Conservation (phyloP, 306 rosid species). For the Clitoria ternatea region DNA sequence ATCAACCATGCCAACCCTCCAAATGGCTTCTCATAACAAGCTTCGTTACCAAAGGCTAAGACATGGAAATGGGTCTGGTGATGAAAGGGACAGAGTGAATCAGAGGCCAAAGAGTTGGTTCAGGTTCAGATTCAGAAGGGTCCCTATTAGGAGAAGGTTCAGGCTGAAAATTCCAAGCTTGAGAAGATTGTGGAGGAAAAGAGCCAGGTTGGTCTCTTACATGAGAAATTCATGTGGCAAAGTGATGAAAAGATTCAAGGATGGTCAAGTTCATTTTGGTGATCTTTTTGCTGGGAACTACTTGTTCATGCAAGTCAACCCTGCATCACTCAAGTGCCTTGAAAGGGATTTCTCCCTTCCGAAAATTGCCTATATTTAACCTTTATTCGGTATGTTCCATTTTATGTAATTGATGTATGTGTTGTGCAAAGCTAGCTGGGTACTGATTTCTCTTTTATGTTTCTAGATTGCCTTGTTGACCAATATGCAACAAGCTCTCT, state of each 20-base stretch:
- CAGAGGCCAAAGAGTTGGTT: conserved; percentile 40
- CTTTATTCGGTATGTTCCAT: background rate
- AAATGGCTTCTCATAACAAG: conserved; percentile 24
- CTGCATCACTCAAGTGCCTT: conserved; percentile 45
- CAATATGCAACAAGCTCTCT: background rate
- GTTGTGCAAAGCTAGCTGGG: background rate
- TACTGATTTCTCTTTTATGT: background rate
- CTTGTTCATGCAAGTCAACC: conserved; percentile 66
- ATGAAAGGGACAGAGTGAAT: conserved; percentile 19
- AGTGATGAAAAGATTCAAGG: conserved; percentile 51
- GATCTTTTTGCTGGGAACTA: conserved; percentile 88
- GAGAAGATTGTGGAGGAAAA: conserved; percentile 58
- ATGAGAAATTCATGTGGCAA: conserved; percentile 40
- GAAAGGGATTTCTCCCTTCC: conserved; percentile 27
- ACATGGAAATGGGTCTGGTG: conserved; percentile 23
- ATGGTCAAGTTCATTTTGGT: conserved; percentile 57
- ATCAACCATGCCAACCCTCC: conserved; percentile 28
- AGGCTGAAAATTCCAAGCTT: conserved; percentile 58
- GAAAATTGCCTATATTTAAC: conserved; percentile 16
- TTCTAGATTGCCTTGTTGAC: background rate
- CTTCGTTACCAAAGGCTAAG: conserved; percentile 52
- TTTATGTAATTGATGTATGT: background rate
- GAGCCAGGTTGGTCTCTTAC: conserved; percentile 35
- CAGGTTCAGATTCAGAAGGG: conserved; percentile 38
- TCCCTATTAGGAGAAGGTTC: conserved; percentile 46